Evolutionary conservation across 225 moss, liverwort and hornwort species (phyloP).

Genomic region (Bryoerythrophyllum caledonicum): DNA sequence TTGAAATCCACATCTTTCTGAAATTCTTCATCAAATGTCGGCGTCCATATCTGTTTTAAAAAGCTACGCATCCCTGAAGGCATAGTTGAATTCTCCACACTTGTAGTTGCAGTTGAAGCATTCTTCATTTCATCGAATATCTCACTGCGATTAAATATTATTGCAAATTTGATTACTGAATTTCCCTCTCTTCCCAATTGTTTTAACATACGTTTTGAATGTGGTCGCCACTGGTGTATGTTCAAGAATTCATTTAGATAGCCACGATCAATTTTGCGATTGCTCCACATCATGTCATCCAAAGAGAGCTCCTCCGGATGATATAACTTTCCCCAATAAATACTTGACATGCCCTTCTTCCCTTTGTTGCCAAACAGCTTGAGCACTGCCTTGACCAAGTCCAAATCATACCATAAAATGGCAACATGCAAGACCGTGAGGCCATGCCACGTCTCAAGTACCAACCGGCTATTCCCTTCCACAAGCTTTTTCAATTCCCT

Average conservation of each 20-base stretch:
- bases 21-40: neutral
- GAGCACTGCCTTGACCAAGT: neutral
- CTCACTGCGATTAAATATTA: no score
- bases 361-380: neutral
- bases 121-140: no score
- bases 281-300: neutral
- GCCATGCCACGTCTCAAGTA: neutral
- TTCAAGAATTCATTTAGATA: accelerated
- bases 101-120: no score
- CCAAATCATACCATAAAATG: neutral
- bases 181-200: no score
- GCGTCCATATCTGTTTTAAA: neutral
- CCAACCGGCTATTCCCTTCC: neutral
- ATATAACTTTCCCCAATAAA: neutral
- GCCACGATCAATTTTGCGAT: neutral
- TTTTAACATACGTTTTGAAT: no score
- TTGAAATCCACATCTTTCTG: neutral
- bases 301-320: neutral
- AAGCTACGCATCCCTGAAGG: neutral
- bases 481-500: neutral
- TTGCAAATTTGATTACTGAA: no score
- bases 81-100: neutral
- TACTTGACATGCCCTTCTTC: neutral
- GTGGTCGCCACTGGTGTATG: no score
- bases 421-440: neutral